A percentile compares a stretch with the other conserved stretches of the same genome.
Evolutionary conservation across 768 basidiomycete species (phyloP).

Genomic region (Clitopilus hobsonii): DNA sequence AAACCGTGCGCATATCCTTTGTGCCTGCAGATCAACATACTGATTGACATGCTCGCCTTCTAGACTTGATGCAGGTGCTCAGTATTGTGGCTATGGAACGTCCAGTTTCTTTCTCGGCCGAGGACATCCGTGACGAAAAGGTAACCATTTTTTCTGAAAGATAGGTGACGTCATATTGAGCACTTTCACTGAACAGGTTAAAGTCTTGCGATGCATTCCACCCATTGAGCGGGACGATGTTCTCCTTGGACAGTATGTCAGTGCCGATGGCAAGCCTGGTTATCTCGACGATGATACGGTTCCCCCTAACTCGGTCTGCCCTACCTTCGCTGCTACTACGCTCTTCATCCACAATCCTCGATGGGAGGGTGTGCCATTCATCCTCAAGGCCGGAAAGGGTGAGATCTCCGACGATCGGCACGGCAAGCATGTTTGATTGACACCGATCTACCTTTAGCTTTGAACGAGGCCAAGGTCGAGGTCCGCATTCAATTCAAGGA

Average conservation of each 20-base stretch:
- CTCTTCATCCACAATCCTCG: conserved; percentile 92
- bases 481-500: conserved; percentile 98
- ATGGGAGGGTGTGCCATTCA: conserved; percentile 99
- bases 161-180: neutral
- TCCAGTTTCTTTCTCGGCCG: conserved; percentile 93
- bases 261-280: conserved; percentile 91
- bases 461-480: conserved; percentile 99
- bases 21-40: conserved; percentile 5
- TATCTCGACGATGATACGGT: conserved; percentile 97
- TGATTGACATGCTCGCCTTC: conserved; percentile 11
- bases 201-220: conserved; percentile 89
- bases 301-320: conserved; percentile 86
- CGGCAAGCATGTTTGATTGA: neutral
- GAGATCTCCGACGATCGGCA: conserved; percentile 14
- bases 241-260: conserved; percentile 92
- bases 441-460: conserved; percentile 41
- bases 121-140: conserved; percentile 99
- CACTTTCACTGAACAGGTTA: conserved; percentile 57
- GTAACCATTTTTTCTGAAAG: conserved; percentile 30
- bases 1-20: conserved; percentile 73
- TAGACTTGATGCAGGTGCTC: conserved; percentile 92
- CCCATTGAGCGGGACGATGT: conserved; percentile 74
- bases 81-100: conserved; percentile 97
- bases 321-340: conserved; percentile 89
- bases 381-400: conserved; percentile 98